Conservation (phyloP, 768 basidiomycete species). For the Russula vinacea region DNA sequence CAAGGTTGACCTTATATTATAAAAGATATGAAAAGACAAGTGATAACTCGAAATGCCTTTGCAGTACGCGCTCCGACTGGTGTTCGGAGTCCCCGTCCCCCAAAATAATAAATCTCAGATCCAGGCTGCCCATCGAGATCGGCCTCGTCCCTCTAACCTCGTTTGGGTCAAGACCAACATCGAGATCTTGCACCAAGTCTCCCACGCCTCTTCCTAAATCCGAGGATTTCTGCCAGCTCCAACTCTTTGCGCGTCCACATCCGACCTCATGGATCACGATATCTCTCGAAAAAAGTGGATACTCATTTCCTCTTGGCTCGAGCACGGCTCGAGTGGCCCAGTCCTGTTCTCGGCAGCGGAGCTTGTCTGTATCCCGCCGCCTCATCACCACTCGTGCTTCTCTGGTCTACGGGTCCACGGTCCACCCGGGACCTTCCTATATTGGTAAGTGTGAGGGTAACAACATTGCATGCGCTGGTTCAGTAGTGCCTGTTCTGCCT, state of each 20-base stretch:
- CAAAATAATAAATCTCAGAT: conserved; percentile 31
- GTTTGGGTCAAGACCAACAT: conserved; percentile 20
- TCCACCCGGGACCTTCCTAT: conserved; percentile 16
- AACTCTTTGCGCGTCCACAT: background rate
- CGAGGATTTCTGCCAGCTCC: conserved; percentile 8
- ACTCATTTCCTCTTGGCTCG: background rate
- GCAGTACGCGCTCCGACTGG: conserved; percentile 6
- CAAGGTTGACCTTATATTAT: conserved; percentile 25
- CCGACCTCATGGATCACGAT: background rate
- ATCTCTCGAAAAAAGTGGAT: background rate
- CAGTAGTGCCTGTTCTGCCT: conserved; percentile 15
- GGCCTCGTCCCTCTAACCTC: conserved; percentile 27
- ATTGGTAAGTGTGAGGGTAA: conserved; percentile 1
- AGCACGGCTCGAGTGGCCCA: background rate
- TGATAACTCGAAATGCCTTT: conserved; percentile 16
- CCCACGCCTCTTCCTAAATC: conserved; percentile 6
- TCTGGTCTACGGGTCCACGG: conserved; percentile 21
- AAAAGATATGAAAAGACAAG: conserved; percentile 22
- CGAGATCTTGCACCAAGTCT: conserved; percentile 16
- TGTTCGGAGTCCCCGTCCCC: conserved; percentile 18
- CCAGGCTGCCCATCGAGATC: conserved; percentile 25
- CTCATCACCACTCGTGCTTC: conserved; percentile 19
- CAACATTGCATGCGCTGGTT: conserved; percentile 4
- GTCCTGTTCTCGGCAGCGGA: conserved; percentile 18
- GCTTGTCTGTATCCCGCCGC: conserved; percentile 16